These are phyloP conservation scores for Ophiostoma australiae DNA, from an alignment of 2,329 filamentous ascomycete genomes.

Conservation along the genomic window DNA sequence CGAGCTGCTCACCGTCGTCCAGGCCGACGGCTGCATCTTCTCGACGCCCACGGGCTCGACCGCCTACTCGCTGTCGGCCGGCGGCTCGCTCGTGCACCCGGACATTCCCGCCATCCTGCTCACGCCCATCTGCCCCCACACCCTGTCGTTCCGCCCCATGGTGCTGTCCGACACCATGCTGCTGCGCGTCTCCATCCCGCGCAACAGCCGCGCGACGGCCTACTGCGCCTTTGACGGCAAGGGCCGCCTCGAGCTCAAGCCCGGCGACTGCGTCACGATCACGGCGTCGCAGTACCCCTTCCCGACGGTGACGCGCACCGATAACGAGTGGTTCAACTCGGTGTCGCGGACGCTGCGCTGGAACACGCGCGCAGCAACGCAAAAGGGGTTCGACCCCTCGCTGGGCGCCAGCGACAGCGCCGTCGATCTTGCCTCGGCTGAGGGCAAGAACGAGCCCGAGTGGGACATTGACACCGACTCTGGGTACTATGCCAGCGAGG, in stretches of 20 bases:
- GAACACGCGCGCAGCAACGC: slow-evolving; percentile 88
- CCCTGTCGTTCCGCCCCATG: slow-evolving; percentile 95
- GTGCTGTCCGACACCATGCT: slow-evolving; percentile 92
- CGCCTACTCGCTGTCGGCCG: slow-evolving; percentile 92
- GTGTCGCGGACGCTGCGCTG: slow-evolving; percentile 87
- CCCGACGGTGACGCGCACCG: slow-evolving; percentile 85
- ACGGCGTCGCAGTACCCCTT: slow-evolving; percentile 95
- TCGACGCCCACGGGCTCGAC: slow-evolving; percentile 88
- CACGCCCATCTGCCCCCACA: slow-evolving; percentile 96
- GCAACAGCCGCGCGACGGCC: slow-evolving; percentile 80
- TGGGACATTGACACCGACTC: slow-evolving; percentile 96
- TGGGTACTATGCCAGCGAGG: slow-evolving; percentile 65
- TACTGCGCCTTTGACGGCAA: slow-evolving; percentile 98
- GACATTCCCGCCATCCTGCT: slow-evolving; percentile 95
- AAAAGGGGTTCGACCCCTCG: slow-evolving; percentile 73
- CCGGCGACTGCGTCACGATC: slow-evolving; percentile 93
- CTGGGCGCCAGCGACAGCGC: slow-evolving; percentile 29
- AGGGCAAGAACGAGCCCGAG: slow-evolving; percentile 55
- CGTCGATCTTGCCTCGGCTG: slow-evolving; percentile 42
- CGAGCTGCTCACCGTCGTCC: slow-evolving; percentile 88
- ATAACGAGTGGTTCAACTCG: slow-evolving; percentile 94
- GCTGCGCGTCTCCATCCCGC: slow-evolving; percentile 80
- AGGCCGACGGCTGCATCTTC: slow-evolving; percentile 96
- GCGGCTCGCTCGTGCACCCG: slow-evolving; percentile 90
- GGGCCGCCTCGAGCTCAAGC: slow-evolving; percentile 83